Conservation (phyloP, 2,329 filamentous ascomycete genomes). For the Aspergillus arachidicola region DNA sequence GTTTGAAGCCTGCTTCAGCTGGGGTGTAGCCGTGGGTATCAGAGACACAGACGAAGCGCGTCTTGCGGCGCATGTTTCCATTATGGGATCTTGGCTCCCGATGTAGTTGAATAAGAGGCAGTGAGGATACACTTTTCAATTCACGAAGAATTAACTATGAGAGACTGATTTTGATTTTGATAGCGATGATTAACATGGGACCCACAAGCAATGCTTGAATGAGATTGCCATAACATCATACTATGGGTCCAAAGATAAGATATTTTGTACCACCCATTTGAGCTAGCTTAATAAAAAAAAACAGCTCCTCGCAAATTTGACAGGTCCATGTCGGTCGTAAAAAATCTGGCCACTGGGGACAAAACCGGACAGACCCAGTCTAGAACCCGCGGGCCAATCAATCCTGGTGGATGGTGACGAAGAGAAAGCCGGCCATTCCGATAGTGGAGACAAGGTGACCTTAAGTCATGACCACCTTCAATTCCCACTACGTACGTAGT, state of each 20-base stretch:
- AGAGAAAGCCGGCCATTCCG: slow-evolving; percentile 4
- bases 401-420: not conserved
- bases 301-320: not conserved
- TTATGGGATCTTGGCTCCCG: not conserved
- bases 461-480: slow-evolving; percentile 2
- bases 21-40: slow-evolving; percentile 61
- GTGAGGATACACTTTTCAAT: not conserved
- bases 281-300: not conserved
- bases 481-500: not conserved
- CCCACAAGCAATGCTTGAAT: not conserved
- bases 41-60: slow-evolving; percentile 61
- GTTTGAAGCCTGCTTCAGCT: slow-evolving; percentile 49
- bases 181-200: not conserved
- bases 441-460: not conserved
- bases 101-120: not conserved
- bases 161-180: not conserved
- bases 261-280: not conserved
- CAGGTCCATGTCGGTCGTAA: not conserved
- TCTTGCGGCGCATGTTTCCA: slow-evolving; percentile 38
- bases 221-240: not conserved
- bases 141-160: not conserved
- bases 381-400: not conserved
- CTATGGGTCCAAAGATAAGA: not conserved
- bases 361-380: not conserved
- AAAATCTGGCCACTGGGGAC: not conserved